These are phyloP conservation scores for Debaryomyces singareniensis DNA, from an alignment of 1,139 yeast genomes.

Conservation along the genomic window DNA sequence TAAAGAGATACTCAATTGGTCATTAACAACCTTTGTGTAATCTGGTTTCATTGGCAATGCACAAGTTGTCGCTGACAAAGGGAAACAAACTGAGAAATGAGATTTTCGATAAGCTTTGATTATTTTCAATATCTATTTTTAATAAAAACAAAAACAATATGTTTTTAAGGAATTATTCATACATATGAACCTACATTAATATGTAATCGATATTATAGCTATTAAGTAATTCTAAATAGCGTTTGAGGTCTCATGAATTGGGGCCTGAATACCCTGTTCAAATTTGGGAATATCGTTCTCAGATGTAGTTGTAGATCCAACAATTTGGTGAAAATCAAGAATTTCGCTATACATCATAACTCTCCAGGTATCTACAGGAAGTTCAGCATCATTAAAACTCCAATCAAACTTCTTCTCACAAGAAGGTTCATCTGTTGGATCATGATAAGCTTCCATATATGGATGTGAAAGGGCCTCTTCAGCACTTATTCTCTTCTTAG, in stretches of 20 bases:
- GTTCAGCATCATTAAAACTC: constrained; percentile 97
- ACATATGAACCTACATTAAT: too few relatives aligned
- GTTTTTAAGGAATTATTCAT: too few relatives aligned
- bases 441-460: constrained; percentile 95
- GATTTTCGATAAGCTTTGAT: too few relatives aligned
- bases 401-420: constrained; percentile 94
- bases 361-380: constrained; percentile 97
- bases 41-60: constrained; percentile 1
- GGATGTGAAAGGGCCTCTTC: constrained; percentile 87
- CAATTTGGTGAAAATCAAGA: constrained; percentile 86
- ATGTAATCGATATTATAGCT: too few relatives aligned
- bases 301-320: constrained; percentile 22
- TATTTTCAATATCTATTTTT: too few relatives aligned
- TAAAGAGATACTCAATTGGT: constrained; percentile 11
- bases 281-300: constrained; percentile 24
- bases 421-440: constrained; percentile 94
- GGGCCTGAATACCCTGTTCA: constrained; percentile 27
- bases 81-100: too few relatives aligned
- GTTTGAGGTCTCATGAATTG: constrained; percentile 4
- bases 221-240: too few relatives aligned
- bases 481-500: constrained; percentile 89
- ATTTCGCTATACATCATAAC: constrained; percentile 99
- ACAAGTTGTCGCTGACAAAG: too few relatives aligned
- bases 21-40: constrained; percentile 11
- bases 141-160: too few relatives aligned